Conservation (phyloP, 2,329 filamentous ascomycete species). For the Fusarium beomiforme region DNA sequence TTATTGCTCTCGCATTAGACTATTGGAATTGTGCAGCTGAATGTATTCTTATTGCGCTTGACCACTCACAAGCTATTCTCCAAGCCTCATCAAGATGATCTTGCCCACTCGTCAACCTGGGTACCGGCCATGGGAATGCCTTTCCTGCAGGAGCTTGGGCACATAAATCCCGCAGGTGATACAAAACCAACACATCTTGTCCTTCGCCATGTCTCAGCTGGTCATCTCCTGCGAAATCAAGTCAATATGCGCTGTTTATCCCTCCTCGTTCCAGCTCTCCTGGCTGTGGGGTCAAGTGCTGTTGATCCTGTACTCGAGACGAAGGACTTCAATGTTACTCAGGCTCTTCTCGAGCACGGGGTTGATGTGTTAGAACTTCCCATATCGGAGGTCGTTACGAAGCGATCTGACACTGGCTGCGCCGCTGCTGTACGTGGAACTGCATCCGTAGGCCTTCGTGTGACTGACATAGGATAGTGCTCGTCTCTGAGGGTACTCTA, state of each 20-base stretch:
- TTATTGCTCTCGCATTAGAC: background rate
- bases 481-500: conserved; percentile 20
- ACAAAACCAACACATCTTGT: background rate
- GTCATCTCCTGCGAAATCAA: too few relatives aligned
- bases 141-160: background rate
- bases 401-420: background rate
- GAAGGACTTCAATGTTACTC: conserved; percentile 11
- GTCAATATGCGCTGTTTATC: conserved; percentile 2
- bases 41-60: too few relatives aligned
- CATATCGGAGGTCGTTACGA: background rate
- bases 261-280: background rate
- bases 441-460: rapidly evolving
- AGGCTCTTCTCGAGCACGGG: conserved; percentile 19
- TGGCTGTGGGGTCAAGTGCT: background rate
- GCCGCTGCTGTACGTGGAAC: conserved; percentile 5
- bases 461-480: background rate
- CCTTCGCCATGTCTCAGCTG: background rate
- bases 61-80: too few relatives aligned
- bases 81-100: too few relatives aligned
- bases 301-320: background rate
- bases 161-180: background rate
- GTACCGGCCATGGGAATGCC: background rate
- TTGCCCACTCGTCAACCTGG: too few relatives aligned
- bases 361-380: conserved; percentile 10
- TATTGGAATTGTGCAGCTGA: background rate